Percentiles rank a stretch among this genome's conserved stretches.
These are phyloP conservation scores for Lagenaria siceraria DNA, from an alignment of 306 rosid genomes.

Conservation along the genomic window DNA sequence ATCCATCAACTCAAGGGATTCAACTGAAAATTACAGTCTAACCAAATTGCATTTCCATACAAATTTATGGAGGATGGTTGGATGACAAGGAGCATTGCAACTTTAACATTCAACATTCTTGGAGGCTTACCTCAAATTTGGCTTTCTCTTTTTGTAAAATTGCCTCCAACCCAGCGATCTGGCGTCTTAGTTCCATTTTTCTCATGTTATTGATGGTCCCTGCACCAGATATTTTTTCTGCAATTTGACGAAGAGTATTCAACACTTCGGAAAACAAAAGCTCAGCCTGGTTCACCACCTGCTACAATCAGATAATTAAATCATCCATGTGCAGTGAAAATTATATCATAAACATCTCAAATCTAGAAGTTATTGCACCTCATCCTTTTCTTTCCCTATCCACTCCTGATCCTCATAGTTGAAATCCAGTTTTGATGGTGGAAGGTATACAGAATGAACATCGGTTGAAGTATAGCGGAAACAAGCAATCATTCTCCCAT, in stretches of 20 bases:
- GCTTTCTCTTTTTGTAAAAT: slow-evolving; percentile 68
- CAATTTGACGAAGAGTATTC: slow-evolving; percentile 64
- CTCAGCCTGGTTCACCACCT: slow-evolving; percentile 71
- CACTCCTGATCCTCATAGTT: slow-evolving; percentile 61
- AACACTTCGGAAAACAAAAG: slow-evolving; percentile 82
- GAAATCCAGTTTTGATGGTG: slow-evolving; percentile 65
- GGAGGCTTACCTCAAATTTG: slow-evolving; percentile 65
- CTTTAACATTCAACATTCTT: neutral
- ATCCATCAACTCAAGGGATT: neutral
- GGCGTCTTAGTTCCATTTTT: slow-evolving; percentile 44
- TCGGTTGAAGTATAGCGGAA: slow-evolving; percentile 89
- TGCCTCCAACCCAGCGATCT: slow-evolving; percentile 56
- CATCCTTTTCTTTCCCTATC: slow-evolving; percentile 67
- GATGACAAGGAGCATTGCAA: neutral
- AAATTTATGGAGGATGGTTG: neutral
- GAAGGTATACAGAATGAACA: slow-evolving; percentile 85
- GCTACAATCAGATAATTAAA: slow-evolving; percentile 15
- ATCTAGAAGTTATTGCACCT: slow-evolving; percentile 28
- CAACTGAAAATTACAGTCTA: neutral
- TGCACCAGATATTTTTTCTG: slow-evolving; percentile 27
- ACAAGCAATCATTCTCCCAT: slow-evolving; percentile 94
- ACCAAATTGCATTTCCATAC: neutral
- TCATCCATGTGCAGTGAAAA: neutral
- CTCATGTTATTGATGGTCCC: slow-evolving; percentile 19
- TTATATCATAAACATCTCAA: neutral